Base-by-base conservation (phyloP, 2,329 filamentous ascomycete species). In the Colletotrichum incanum region DNA sequence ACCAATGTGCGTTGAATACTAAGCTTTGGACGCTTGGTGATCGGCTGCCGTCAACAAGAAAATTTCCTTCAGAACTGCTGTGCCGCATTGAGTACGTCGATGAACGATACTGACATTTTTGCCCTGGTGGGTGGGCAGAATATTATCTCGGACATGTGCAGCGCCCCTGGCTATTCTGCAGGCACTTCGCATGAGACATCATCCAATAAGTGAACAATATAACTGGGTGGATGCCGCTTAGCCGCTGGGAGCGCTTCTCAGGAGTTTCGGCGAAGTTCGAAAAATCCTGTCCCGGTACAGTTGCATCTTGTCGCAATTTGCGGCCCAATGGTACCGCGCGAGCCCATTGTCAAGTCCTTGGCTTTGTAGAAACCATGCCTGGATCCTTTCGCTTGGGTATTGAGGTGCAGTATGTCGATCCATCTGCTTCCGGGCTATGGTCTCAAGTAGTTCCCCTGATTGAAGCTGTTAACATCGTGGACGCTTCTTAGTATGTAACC, bases 341-440 rank as follows among this genome's bases (percentile, higher is more conserved):
- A 63, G 37, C 47, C 41, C 56, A n/a, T 26, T 14, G 45, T 47
- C 18, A 39, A 28, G 26, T 9, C 28, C 9, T 47, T 20, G 5
- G 26, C 37, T n/a, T 3, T 9, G 5, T n/a, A 6, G 28, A 23
- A 60, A 9, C 26, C 26, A 12, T 47, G 28, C 3, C 28, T 16
- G 14, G 26, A 12, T 16, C 41, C 14, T 5, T 34, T 18, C 28
- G 28, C 37, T 47, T 20, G 26, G 20, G 65, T 37, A 14, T 34
- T 45, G 26, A 26, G 26, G 39, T 63, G 26, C 49, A 31, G 52
- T 41, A 58, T 45, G 49, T 65, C 60, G 56, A 26, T 55, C 55
- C 16, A 5, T 18, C 26, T 52, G 1, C 37, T 41, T 55, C 7
- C 8, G 41, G n/a, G 16, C 16, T 6, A 3, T 23, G 20, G 41